Conservation (phyloP, 306 rosid genomes). For the Fragaria nilgerrensis region DNA sequence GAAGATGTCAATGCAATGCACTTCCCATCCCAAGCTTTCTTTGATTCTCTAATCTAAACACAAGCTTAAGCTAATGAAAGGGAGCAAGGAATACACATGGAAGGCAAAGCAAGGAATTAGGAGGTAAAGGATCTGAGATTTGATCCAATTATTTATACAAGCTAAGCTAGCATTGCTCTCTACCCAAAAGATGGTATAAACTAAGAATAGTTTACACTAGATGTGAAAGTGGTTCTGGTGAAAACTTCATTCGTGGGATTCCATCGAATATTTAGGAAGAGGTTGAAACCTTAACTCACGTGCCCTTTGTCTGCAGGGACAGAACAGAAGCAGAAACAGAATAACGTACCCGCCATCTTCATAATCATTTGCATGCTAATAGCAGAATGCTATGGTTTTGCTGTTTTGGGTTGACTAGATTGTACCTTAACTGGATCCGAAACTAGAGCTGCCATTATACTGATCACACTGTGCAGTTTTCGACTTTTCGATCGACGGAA, state of each 20-base stretch:
- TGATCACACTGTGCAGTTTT: background rate
- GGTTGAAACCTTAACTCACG: conserved; percentile 17
- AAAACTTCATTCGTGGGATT: conserved; percentile 2
- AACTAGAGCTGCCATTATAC: background rate
- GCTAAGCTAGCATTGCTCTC: background rate
- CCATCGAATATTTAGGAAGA: conserved; percentile 1
- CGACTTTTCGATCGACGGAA: background rate
- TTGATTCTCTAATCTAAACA: background rate
- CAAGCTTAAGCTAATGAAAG: background rate
- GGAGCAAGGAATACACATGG: conserved; percentile 5
- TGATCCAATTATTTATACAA: background rate
- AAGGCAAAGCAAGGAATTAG: conserved; percentile 5
- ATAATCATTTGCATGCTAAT: background rate
- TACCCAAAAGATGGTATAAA: conserved; percentile 4
- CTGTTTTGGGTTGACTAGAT: background rate
- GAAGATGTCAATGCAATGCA: conserved; percentile 5
- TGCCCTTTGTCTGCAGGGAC: conserved; percentile 11
- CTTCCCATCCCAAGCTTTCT: background rate
- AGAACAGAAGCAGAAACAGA: background rate
- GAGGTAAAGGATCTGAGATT: conserved; percentile 7
- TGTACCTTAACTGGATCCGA: background rate
- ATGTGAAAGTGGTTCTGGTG: conserved; percentile 8
- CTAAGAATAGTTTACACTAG: conserved; percentile 1
- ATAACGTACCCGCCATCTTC: conserved; percentile 19
- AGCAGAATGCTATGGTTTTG: background rate